These are phyloP conservation scores for Pseudogymnoascus sp. DNA, from an alignment of 2,329 filamentous ascomycete species.

Conservation along the genomic window DNA sequence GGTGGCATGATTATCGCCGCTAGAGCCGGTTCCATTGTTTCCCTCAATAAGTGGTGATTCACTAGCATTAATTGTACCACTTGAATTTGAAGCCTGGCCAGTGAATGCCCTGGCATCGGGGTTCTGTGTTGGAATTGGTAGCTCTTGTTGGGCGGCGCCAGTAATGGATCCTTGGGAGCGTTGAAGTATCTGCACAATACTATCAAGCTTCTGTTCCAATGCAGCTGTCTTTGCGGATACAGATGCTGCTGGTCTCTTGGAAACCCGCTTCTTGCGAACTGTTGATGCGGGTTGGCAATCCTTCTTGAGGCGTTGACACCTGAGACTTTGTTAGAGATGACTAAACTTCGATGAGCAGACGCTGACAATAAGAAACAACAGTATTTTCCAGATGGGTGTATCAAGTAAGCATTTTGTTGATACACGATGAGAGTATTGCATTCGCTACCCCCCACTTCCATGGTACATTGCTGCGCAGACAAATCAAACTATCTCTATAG, in stretches of 20 bases:
- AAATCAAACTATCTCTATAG: neutral
- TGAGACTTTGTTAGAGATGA: slow-evolving; percentile 1
- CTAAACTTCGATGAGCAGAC: neutral
- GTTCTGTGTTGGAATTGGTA: neutral
- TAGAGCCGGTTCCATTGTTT: too few relatives aligned
- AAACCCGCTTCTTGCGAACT: slow-evolving; percentile 10
- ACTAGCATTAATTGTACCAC: neutral
- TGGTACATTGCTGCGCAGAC: neutral
- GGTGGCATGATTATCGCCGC: neutral
- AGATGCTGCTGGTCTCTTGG: slow-evolving; percentile 11
- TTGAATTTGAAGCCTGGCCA: neutral
- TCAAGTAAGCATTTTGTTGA: neutral
- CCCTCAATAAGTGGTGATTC: neutral
- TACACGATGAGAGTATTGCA: neutral
- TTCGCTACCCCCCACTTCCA: neutral
- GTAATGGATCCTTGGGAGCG: slow-evolving; percentile 8
- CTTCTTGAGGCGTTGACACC: slow-evolving; percentile 15
- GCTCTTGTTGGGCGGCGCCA: neutral
- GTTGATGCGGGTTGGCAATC: slow-evolving; percentile 13
- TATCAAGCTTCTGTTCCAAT: slow-evolving; percentile 17
- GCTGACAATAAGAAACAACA: neutral
- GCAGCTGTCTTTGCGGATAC: slow-evolving; percentile 14
- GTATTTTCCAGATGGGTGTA: neutral
- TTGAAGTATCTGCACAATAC: slow-evolving; percentile 16
- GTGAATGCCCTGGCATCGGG: neutral